phyloP scores from a whole-genome alignment of 306 rosid species.

The Fragaria nilgerrensis region DNA sequence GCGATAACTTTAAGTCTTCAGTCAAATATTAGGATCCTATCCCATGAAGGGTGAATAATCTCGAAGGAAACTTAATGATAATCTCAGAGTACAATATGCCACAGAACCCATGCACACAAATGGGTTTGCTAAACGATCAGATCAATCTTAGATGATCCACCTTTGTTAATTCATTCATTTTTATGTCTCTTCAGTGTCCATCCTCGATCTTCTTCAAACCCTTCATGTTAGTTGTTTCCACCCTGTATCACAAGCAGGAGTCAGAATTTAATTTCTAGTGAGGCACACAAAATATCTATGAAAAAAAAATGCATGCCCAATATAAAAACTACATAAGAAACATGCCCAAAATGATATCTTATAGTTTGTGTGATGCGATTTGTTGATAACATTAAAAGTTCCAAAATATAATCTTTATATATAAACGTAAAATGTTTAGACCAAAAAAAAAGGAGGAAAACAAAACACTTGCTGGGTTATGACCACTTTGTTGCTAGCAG shows the following conservation, averaged over 20 bases:
- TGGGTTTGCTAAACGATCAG: slow-evolving; percentile 11
- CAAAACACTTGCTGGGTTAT: too few relatives aligned
- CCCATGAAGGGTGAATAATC: background rate
- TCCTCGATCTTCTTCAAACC: slow-evolving; percentile 97
- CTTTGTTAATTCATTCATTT: background rate
- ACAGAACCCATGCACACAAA: background rate
- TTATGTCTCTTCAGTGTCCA: slow-evolving; percentile 32
- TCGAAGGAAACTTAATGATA: background rate
- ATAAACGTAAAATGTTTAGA: too few relatives aligned
- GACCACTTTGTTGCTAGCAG: too few relatives aligned
- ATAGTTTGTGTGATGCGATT: too few relatives aligned
- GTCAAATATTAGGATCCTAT: background rate
- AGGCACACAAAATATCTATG: too few relatives aligned
- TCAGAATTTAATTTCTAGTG: too few relatives aligned
- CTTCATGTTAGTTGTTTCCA: slow-evolving; percentile 98
- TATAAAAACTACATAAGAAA: too few relatives aligned
- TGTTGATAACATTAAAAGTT: too few relatives aligned
- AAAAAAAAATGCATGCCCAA: too few relatives aligned
- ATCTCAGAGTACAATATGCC: slow-evolving; percentile 6
- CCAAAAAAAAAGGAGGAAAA: too few relatives aligned
- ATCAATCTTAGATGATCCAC: slow-evolving; percentile 7
- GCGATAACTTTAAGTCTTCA: background rate
- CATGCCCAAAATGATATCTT: too few relatives aligned
- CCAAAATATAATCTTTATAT: too few relatives aligned
- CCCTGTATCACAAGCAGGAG: slow-evolving; percentile 50